Conservation (phyloP, 1,284 basidiomycete species). For the Heimioporus retisporus region DNA sequence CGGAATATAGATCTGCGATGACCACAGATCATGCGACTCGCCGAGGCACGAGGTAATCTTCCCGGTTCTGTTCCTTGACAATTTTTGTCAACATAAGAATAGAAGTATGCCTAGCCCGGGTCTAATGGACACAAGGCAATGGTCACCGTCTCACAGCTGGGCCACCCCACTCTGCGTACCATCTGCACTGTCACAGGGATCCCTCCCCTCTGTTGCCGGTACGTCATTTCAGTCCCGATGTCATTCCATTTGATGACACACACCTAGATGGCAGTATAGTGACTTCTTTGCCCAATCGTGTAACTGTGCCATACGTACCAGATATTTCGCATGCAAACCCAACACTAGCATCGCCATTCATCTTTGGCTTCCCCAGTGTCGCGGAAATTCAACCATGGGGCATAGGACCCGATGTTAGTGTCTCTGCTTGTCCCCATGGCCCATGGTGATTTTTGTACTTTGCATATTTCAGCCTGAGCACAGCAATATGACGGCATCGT, state of each 20-base stretch:
- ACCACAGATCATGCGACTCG: background rate
- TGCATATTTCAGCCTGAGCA: slow-evolving; percentile 3
- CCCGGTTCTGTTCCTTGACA: too few relatives aligned
- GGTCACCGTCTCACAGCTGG: background rate
- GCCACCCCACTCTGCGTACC: background rate
- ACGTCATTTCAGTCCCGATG: background rate
- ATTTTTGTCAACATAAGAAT: background rate
- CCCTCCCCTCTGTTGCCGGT: slow-evolving; percentile 5
- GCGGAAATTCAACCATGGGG: background rate
- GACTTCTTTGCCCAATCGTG: background rate
- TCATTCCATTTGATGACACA: background rate
- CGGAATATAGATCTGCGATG: background rate
- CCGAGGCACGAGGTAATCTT: slow-evolving; percentile 2
- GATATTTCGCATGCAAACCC: background rate
- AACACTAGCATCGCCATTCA: background rate
- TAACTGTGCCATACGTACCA: background rate
- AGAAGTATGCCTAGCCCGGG: background rate
- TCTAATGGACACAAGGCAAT: slow-evolving; percentile 3
- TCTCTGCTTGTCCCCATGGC: background rate
- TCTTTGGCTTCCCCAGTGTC: background rate
- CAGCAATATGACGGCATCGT: background rate
- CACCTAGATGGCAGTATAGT: background rate
- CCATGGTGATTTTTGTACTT: background rate
- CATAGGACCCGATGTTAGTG: background rate
- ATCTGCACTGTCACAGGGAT: background rate